Evolutionary conservation across 2,329 filamentous ascomycete species (phyloP), one percentile per base, ranked within the genome.

Genomic region (Cryphonectria japonica): DNA sequence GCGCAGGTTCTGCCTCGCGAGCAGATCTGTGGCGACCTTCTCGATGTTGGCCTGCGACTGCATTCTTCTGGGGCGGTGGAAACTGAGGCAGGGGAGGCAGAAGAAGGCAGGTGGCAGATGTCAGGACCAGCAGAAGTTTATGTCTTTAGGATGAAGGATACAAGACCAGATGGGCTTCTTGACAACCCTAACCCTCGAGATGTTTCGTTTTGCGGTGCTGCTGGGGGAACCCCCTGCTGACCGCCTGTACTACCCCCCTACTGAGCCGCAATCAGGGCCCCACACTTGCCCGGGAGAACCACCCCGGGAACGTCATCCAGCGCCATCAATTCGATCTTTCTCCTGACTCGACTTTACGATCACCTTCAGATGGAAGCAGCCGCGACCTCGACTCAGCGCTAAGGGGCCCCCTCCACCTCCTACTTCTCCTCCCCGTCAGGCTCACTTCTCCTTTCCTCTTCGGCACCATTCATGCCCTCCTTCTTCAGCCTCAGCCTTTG

Each of bases 21-120:
- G 71, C 11, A 72, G 61, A 2, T 61, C 34, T 22, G 26, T 29
- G 2, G 71, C 71, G 5, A 71, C 66, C 19, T 52, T 54, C 63
- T 70, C 68, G 34, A 67, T 70, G 29, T 70, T 57, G 57, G 54
- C 34, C 26, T 46, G 68, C 34, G 68, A 70, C 26, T 46, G 63
- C 68, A 70, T 70, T n/a, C 59, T 68, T 19, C 37, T 57, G 41
- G 13, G 2, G 9, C 26, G 4, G 1, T 29, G n/a, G 13, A 2
- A 32, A 4, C 2, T 22, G n/a, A 3, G n/a, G 39, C 62, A 65
- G 39, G 22, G 8, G 62, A 50, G 43, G 34, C 16, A 14, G 13
- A 29, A 3, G 6, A 16, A 34, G 37, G 6, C 37, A 34, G 39
- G 11, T 19, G 41, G 16, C 8, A 65, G 43, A 22, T n/a, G 6